A percentile compares a stretch with the other conserved stretches of the same genome.
Conservation (phyloP, 208 protist species). For the Lotmaria passim region DNA sequence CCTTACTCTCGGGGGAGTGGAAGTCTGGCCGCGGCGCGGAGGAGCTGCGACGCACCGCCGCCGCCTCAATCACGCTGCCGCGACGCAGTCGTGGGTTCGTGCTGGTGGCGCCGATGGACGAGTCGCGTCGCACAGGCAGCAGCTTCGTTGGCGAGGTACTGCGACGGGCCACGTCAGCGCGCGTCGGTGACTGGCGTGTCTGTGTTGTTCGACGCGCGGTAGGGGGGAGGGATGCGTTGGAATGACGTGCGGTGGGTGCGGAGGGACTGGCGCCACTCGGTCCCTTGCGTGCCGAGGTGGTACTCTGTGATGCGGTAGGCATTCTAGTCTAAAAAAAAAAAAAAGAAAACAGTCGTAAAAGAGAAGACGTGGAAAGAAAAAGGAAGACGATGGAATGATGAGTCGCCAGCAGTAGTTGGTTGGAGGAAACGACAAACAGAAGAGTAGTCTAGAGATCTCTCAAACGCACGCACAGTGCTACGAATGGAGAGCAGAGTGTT, state of each 20-base stretch:
- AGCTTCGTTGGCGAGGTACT: constrained; percentile 19
- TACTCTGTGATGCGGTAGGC: not conserved
- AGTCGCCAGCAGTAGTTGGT: too few species aligned
- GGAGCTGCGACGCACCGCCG: constrained; percentile 32
- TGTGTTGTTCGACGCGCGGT: not conserved
- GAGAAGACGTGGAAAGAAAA: not conserved
- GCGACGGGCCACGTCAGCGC: not conserved
- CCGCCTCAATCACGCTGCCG: constrained; percentile 45
- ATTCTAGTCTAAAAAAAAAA: constrained; percentile 3
- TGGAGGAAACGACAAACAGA: too few species aligned
- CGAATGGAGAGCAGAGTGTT: too few species aligned
- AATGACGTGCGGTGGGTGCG: constrained; percentile 1
- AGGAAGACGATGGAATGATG: too few species aligned
- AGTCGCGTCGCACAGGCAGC: constrained; percentile 48
- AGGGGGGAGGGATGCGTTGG: not conserved
- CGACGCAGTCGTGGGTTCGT: constrained; percentile 49
- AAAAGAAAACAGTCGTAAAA: constrained; percentile 14
- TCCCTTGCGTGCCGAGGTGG: not conserved
- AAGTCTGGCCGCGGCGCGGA: constrained; percentile 40
- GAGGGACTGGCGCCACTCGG: not conserved
- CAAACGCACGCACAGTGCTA: too few species aligned
- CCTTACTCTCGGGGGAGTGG: constrained; percentile 37
- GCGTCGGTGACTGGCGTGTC: not conserved
- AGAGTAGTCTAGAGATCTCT: too few species aligned
- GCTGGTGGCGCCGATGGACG: constrained; percentile 62